Evolutionary conservation across 2,329 filamentous ascomycete species (phyloP).

Genomic region (Aspergillus aculeatus): DNA sequence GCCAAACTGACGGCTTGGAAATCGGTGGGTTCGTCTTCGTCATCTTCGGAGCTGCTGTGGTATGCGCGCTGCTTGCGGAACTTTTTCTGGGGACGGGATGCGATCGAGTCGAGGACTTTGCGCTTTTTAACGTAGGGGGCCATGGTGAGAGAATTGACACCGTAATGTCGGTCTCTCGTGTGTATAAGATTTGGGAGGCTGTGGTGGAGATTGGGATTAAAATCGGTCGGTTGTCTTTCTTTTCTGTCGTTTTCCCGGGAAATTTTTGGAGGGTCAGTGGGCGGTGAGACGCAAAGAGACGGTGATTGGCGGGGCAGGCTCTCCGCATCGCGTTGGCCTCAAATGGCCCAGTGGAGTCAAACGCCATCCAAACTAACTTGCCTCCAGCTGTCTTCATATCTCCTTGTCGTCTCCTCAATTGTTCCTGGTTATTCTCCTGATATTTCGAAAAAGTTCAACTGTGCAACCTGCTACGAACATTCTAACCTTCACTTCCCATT

Average conservation of each 20-base stretch:
- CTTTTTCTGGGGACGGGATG: conserved; percentile 55
- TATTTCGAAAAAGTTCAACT: background rate
- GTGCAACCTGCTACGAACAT: background rate
- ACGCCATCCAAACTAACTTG: background rate
- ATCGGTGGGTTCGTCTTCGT: conserved; percentile 43
- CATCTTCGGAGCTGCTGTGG: conserved; percentile 62
- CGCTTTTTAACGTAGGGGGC: conserved; percentile 48
- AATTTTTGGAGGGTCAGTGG: conserved; percentile 28
- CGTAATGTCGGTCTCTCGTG: background rate
- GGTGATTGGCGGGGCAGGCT: conserved; percentile 33
- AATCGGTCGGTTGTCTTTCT: conserved; percentile 2
- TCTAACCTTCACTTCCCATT: background rate
- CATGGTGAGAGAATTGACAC: conserved; percentile 40
- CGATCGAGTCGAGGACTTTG: conserved; percentile 60
- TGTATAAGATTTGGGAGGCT: conserved; percentile 12
- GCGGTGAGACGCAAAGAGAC: conserved; percentile 27
- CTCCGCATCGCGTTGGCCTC: conserved; percentile 26
- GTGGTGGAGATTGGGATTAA: conserved; percentile 9
- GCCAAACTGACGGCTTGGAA: conserved; percentile 53
- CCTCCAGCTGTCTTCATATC: conserved; percentile 16
- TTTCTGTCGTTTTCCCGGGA: conserved; percentile 19
- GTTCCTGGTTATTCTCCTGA: background rate
- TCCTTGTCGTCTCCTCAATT: conserved; percentile 21
- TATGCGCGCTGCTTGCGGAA: conserved; percentile 64
- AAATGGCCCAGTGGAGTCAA: conserved; percentile 6